Conservation (phyloP, 2,329 filamentous ascomycete species). For the Penicillium sp. region DNA sequence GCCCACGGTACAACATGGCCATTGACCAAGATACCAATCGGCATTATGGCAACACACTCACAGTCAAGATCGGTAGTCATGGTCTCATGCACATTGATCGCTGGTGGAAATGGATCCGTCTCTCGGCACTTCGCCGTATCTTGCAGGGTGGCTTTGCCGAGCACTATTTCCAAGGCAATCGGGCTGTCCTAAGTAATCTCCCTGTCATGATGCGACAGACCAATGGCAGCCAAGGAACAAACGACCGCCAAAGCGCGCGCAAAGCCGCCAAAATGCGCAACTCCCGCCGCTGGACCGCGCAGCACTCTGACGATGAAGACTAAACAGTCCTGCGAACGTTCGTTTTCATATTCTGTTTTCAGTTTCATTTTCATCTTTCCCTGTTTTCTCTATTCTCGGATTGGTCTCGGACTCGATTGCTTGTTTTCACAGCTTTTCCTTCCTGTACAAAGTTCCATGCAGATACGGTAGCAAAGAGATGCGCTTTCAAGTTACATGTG, state of each 20-base stretch:
- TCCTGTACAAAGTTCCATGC: neutral
- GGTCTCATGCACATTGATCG: conserved; percentile 60
- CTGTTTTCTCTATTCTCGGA: neutral
- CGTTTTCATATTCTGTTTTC: neutral
- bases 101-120: conserved; percentile 66
- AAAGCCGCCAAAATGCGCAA: conserved; percentile 28
- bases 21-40: conserved; percentile 55
- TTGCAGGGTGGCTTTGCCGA: conserved; percentile 57
- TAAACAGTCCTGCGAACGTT: neutral
- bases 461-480: too few species aligned
- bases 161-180: conserved; percentile 57
- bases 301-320: conserved; percentile 28
- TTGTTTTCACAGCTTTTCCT: neutral
- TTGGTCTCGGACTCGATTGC: neutral
- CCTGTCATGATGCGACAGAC: conserved; percentile 42
- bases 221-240: conserved; percentile 8
- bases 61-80: conserved; percentile 52
- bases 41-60: conserved; percentile 58
- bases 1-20: conserved; percentile 61
- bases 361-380: neutral
- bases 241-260: conserved; percentile 25
- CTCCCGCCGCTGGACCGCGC: conserved; percentile 26
- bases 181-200: conserved; percentile 55
- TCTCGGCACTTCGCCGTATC: conserved; percentile 56
- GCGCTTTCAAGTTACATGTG: neutral